Base-by-base conservation (phyloP, 768 basidiomycete species). In the Cystofilobasidium macerans region DNA sequence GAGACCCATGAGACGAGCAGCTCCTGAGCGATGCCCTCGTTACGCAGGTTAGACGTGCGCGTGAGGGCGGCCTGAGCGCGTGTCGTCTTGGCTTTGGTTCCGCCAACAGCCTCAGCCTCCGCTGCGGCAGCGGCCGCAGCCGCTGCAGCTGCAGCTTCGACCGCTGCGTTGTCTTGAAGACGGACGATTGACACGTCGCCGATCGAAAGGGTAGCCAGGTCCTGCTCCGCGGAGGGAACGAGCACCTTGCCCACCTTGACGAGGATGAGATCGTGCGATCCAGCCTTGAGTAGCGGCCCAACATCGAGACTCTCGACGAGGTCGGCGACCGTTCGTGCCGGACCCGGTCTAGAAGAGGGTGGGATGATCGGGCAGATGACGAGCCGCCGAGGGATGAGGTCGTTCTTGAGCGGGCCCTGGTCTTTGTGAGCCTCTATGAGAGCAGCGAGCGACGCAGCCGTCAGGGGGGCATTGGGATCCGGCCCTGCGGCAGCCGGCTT, bases 1-100 rank as follows among this genome's bases (percentile, higher is more conserved):
- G 58, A 43, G 2, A 60, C 58, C 58, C 58, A 60, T 18, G 58
- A 60, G 36, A 60, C 22, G 22, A 60, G n/a, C 4, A 60, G 12
- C 36, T 60, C 58, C 38, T 60, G 38, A 28, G 38, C 22, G 5
- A 60, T 26, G 22, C 58, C 58, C 30, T 45, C 36, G 28, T 42
- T 43, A 11, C 58, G 58, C 3, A 60, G 58, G 26, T 38, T 38
- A 11, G 58, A 60, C 8, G 7, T 26, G 38, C 13, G 1, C 7
- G 38, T 40, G 58, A 60, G 38, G 18, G 57, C 12, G 16, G 22
- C 11, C 26, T 43, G 51, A 16, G 58, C 36, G 16, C 33, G 32
- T 18, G 35, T 24, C 28, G 11, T 9, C 40, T 42, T 26, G 16
- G n/a, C 16, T 26, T 60, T 30, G 38, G 45, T 12, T n/a, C 22